phyloP scores from a whole-genome alignment of 768 basidiomycete genomes.

The Scleroderma citrinum region DNA sequence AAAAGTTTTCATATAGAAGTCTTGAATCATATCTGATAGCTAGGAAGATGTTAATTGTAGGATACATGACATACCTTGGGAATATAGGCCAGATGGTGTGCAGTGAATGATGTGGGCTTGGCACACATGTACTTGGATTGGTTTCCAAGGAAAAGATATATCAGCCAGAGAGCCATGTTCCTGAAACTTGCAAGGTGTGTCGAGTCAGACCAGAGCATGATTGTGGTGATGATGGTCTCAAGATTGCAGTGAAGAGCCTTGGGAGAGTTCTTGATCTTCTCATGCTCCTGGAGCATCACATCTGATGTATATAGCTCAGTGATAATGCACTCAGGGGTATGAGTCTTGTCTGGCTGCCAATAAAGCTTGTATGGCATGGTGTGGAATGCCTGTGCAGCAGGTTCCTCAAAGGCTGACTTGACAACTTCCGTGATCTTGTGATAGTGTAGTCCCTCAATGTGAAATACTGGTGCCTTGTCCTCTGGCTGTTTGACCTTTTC shows the following conservation, averaged over 20 bases:
- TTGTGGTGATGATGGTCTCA: slow-evolving; percentile 8
- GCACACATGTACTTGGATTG: slow-evolving; percentile 8
- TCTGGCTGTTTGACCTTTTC: not conserved
- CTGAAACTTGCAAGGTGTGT: slow-evolving; percentile 23
- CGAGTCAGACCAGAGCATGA: slow-evolving; percentile 23
- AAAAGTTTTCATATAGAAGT: slow-evolving; percentile 4
- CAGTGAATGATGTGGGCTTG: slow-evolving; percentile 5
- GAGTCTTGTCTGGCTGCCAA: not conserved
- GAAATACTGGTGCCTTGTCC: not conserved
- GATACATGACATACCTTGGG: slow-evolving; percentile 1
- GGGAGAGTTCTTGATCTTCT: not conserved
- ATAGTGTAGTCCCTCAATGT: not conserved
- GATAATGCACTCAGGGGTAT: not conserved
- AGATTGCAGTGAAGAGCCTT: slow-evolving; percentile 5
- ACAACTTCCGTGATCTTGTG: not conserved
- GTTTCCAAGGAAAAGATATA: slow-evolving; percentile 13
- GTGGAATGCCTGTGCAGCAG: not conserved
- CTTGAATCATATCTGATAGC: slow-evolving; percentile 12
- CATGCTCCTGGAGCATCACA: not conserved
- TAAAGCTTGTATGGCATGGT: not conserved
- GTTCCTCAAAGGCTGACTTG: not conserved
- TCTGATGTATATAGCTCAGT: not conserved
- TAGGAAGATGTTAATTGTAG: not conserved
- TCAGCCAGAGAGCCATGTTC: slow-evolving; percentile 8
- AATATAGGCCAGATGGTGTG: slow-evolving; percentile 19